These are phyloP conservation scores for Inonotus obliquus DNA, from an alignment of 1,284 basidiomycete genomes.

Conservation along the genomic window DNA sequence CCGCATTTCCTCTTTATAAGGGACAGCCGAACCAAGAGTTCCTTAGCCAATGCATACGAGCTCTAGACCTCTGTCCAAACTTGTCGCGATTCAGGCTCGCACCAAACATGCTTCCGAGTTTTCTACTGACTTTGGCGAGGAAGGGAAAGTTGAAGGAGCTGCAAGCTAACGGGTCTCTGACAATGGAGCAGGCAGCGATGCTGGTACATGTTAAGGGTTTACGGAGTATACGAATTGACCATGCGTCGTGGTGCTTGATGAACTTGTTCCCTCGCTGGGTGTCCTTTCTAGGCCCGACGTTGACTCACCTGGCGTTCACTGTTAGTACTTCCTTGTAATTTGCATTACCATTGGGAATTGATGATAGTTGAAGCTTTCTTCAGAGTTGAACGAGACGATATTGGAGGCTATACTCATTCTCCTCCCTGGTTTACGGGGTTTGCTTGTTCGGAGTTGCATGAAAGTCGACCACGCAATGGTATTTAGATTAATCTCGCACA, in stretches of 20 bases:
- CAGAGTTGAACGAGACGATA: slow-evolving; percentile 46
- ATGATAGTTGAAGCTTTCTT: slow-evolving; percentile 43
- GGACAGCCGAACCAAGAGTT: slow-evolving; percentile 40
- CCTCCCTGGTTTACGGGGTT: slow-evolving; percentile 46
- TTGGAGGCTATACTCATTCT: slow-evolving; percentile 43
- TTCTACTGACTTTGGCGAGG: slow-evolving; percentile 41
- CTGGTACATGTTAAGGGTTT: slow-evolving; percentile 41
- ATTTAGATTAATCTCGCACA: slow-evolving; percentile 41
- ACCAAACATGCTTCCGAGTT: slow-evolving; percentile 40
- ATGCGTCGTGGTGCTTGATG: slow-evolving; percentile 55
- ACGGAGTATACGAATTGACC: slow-evolving; percentile 47
- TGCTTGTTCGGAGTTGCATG: slow-evolving; percentile 57
- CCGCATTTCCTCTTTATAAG: slow-evolving; percentile 35
- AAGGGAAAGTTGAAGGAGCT: slow-evolving; percentile 44
- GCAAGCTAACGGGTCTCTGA: slow-evolving; percentile 44
- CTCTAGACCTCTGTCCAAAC: slow-evolving; percentile 46
- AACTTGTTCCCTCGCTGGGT: slow-evolving; percentile 56
- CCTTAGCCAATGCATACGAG: slow-evolving; percentile 43
- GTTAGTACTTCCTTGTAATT: slow-evolving; percentile 35
- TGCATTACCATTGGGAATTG: slow-evolving; percentile 5
- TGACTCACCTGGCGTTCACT: slow-evolving; percentile 51
- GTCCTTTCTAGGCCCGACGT: slow-evolving; percentile 32
- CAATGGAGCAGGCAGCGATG: slow-evolving; percentile 40
- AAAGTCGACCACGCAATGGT: slow-evolving; percentile 47
- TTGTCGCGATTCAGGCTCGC: slow-evolving; percentile 53